Evolutionary conservation across 1,284 basidiomycete species (phyloP).

Genomic region (Melampsora americana): DNA sequence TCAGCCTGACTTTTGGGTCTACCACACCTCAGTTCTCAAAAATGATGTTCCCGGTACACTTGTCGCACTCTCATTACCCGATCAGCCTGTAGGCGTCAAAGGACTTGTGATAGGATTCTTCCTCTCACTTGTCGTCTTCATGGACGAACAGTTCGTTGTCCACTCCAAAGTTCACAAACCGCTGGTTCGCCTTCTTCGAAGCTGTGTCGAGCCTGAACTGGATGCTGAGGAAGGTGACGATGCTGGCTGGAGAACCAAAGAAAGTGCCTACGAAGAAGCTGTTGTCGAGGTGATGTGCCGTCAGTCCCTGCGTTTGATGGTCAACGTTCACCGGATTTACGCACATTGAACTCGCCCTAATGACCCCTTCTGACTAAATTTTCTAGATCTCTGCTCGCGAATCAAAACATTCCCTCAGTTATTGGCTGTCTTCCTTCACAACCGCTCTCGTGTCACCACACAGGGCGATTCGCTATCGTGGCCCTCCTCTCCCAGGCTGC

Average conservation of each 20-base stretch:
- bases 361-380: background rate
- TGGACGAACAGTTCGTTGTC: slow-evolving; percentile 53
- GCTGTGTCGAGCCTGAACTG: slow-evolving; percentile 44
- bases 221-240: slow-evolving; percentile 36
- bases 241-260: slow-evolving; percentile 12
- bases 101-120: slow-evolving; percentile 52
- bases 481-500: slow-evolving; percentile 55
- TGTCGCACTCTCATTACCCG: slow-evolving; percentile 50
- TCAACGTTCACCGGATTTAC: background rate
- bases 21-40: slow-evolving; percentile 47
- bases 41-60: slow-evolving; percentile 49
- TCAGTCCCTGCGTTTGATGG: background rate
- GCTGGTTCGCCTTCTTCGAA: slow-evolving; percentile 51
- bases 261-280: slow-evolving; percentile 72
- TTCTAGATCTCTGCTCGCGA: slow-evolving; percentile 73
- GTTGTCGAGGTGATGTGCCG: slow-evolving; percentile 78
- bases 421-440: slow-evolving; percentile 92
- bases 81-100: slow-evolving; percentile 51
- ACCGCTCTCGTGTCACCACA: slow-evolving; percentile 59
- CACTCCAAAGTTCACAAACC: slow-evolving; percentile 52
- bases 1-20: background rate
- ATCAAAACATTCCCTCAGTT: slow-evolving; percentile 83
- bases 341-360: background rate
- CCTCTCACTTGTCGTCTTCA: slow-evolving; percentile 51
- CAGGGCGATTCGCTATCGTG: slow-evolving; percentile 46